A percentile compares a stretch with the other conserved stretches of the same genome.
phyloP scores from a whole-genome alignment of 208 protist species.

The Crithidia bombi region DNA sequence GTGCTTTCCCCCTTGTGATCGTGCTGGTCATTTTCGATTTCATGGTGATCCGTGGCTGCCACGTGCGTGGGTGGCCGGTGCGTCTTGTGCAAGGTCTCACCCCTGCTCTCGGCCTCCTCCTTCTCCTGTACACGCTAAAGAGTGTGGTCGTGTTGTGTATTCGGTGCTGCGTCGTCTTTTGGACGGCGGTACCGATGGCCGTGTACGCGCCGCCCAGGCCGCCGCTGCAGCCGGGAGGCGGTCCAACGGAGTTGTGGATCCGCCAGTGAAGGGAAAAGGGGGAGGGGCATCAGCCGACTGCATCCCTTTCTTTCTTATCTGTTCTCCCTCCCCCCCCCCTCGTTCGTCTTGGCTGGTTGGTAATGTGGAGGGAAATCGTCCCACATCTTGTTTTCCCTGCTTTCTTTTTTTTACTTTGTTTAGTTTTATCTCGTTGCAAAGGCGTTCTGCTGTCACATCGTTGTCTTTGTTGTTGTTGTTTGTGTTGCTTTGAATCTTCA shows the following conservation, averaged over 20 bases:
- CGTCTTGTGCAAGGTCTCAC: slow-evolving; percentile 15
- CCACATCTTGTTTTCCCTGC: too few relatives aligned
- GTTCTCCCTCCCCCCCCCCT: too few relatives aligned
- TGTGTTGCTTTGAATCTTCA: too few relatives aligned
- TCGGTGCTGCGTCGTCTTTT: slow-evolving; percentile 6
- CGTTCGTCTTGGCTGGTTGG: too few relatives aligned
- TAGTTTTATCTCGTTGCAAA: too few relatives aligned
- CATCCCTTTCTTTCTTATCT: too few relatives aligned
- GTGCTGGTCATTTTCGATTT: slow-evolving; percentile 17
- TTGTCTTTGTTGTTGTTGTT: too few relatives aligned
- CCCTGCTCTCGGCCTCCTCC: slow-evolving; percentile 8
- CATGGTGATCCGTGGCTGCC: slow-evolving; percentile 4
- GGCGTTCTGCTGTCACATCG: too few relatives aligned
- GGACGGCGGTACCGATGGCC: neutral
- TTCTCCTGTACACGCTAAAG: slow-evolving; percentile 12
- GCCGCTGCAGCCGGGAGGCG: neutral
- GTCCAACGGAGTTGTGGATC: neutral
- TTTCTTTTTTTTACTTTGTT: too few relatives aligned
- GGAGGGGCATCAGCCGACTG: too few relatives aligned
- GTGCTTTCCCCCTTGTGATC: slow-evolving; percentile 6
- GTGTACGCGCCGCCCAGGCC: slow-evolving; percentile 5
- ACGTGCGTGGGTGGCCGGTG: slow-evolving; percentile 8
- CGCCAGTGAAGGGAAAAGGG: neutral
- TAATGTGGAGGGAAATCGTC: too few relatives aligned
- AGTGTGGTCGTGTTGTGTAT: slow-evolving; percentile 12